Evolutionary conservation across 768 basidiomycete species (phyloP).

Genomic region (Cantharellus cinnabarinus): DNA sequence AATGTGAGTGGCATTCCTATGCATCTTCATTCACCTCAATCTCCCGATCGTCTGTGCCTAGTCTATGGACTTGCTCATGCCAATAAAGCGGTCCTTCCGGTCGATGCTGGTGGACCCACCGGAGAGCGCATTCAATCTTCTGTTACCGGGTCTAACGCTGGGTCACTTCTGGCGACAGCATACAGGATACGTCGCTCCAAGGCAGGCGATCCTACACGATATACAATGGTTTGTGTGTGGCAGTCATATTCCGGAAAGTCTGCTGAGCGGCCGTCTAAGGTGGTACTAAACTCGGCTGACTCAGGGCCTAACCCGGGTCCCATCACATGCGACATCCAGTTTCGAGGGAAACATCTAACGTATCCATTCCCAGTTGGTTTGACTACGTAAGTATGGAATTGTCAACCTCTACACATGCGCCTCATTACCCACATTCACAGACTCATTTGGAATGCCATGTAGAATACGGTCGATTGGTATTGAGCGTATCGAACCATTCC

Average conservation of each 20-base stretch:
- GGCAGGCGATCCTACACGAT: too few species aligned
- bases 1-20: conserved; percentile 28
- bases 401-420: not conserved
- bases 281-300: too few species aligned
- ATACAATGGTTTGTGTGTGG: too few species aligned
- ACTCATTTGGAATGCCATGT: too few species aligned
- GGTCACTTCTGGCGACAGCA: conserved; percentile 44
- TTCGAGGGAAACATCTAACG: not conserved
- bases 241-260: too few species aligned
- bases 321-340: not conserved
- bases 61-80: conserved; percentile 58
- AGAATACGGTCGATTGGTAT: too few species aligned
- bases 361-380: not conserved
- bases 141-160: conserved; percentile 33
- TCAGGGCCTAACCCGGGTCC: not conserved
- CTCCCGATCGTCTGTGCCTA: conserved; percentile 10
- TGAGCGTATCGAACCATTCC: too few species aligned
- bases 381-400: not conserved
- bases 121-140: conserved; percentile 46
- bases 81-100: conserved; percentile 51
- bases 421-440: too few species aligned
- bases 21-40: not conserved
- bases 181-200: conserved; percentile 12
- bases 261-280: too few species aligned
- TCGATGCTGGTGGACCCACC: conserved; percentile 44